A percentile compares a stretch with the other conserved stretches of the same genome.
Conservation (phyloP, 2,329 filamentous ascomycete species). For the Alternaria rosae region DNA sequence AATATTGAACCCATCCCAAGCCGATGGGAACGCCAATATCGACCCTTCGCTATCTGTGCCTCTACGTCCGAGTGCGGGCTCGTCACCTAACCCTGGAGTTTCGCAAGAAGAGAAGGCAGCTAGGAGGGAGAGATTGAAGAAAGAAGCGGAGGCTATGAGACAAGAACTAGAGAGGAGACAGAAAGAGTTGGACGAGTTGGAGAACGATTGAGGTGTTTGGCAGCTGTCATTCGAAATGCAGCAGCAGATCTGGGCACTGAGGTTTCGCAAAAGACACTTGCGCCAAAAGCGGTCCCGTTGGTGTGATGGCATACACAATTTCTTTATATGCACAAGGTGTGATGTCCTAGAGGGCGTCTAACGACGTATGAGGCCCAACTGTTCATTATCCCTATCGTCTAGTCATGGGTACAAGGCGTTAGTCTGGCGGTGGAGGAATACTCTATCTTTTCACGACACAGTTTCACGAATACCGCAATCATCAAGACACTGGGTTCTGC, state of each 20-base stretch:
- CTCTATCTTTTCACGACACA: background rate
- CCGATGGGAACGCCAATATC: conserved; percentile 38
- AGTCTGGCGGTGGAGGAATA: background rate
- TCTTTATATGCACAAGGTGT: background rate
- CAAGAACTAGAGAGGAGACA: conserved; percentile 39
- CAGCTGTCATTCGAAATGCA: background rate
- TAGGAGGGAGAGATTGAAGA: conserved; percentile 39
- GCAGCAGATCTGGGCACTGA: background rate
- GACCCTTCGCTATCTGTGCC: conserved; percentile 41
- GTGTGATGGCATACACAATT: background rate
- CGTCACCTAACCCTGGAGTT: conserved; percentile 24
- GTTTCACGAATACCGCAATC: background rate
- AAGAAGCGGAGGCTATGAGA: conserved; percentile 43
- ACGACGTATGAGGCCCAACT: background rate
- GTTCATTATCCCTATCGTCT: background rate
- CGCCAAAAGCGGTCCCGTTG: background rate
- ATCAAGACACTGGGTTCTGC: background rate
- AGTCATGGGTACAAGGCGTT: background rate
- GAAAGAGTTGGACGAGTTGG: conserved; percentile 43
- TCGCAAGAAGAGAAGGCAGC: conserved; percentile 40
- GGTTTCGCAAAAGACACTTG: background rate
- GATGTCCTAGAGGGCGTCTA: background rate
- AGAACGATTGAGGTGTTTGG: conserved; percentile 29
- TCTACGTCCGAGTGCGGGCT: conserved; percentile 26
- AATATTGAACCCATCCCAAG: conserved; percentile 40